Percentiles rank a stretch among this genome's conserved stretches.
Conservation (phyloP, 2,329 filamentous ascomycete species). For the Verticillium longisporum region DNA sequence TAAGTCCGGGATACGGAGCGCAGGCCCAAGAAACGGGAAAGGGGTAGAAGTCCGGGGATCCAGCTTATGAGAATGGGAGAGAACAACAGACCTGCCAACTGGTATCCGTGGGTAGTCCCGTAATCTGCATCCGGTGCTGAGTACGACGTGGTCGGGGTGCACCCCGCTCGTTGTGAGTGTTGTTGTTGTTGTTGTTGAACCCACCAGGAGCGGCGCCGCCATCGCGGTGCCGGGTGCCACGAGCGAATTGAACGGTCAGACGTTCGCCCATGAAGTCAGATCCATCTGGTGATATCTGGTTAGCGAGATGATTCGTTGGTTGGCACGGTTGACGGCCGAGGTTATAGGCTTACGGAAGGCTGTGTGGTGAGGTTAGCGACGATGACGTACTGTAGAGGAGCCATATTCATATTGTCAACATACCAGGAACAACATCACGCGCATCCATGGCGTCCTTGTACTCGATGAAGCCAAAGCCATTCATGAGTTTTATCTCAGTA, state of each 20-base stretch:
- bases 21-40: neutral
- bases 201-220: conserved; percentile 22
- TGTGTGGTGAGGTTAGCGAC: conserved; percentile 23
- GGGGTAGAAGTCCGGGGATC: conserved; percentile 2
- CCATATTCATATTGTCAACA: conserved; percentile 21
- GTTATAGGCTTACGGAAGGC: conserved; percentile 46
- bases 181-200: neutral
- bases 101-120: conserved; percentile 94
- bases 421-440: conserved; percentile 96
- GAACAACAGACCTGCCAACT: conserved; percentile 98
- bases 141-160: conserved; percentile 82
- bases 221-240: conserved; percentile 62
- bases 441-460: conserved; percentile 99
- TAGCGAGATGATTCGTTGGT: conserved; percentile 3
- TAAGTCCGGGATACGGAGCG: neutral
- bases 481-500: conserved; percentile 99
- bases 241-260: conserved; percentile 95
- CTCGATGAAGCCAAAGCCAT: conserved; percentile 98
- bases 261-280: conserved; percentile 97
- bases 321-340: neutral
- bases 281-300: conserved; percentile 59
- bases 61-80: conserved; percentile 42
- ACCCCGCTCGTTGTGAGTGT: conserved; percentile 37
- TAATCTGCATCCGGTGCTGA: conserved; percentile 93
- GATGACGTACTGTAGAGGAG: neutral